Evolutionary conservation across 148 eudicot species (phyloP).

Genomic region (Persicaria maculosa): DNA sequence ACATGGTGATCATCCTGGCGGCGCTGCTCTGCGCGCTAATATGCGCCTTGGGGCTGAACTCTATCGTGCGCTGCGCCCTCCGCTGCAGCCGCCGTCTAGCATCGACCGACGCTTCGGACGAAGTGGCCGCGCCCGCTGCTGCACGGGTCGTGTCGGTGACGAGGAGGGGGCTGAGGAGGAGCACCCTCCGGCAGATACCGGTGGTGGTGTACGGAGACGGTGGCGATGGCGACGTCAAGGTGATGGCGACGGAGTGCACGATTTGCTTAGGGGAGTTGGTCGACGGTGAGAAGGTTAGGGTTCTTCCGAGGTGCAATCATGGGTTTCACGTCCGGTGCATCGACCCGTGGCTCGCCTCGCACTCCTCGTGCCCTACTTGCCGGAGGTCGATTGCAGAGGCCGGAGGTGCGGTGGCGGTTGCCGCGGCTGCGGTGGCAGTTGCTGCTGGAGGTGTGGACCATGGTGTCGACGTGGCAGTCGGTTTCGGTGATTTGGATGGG

Average conservation of each 20-base stretch:
- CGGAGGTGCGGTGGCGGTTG: neutral
- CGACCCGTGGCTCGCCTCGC: slow-evolving; percentile 49
- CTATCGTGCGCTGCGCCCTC: slow-evolving; percentile 34
- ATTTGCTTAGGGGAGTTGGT: slow-evolving; percentile 55
- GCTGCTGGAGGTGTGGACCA: neutral
- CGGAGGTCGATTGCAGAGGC: slow-evolving; percentile 28
- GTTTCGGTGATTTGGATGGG: neutral
- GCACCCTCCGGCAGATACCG: slow-evolving; percentile 27
- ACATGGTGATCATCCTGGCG: slow-evolving; percentile 48
- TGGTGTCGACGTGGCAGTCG: neutral
- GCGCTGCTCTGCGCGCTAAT: slow-evolving; percentile 44
- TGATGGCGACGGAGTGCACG: slow-evolving; percentile 35
- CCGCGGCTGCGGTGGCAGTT: neutral
- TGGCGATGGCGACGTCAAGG: slow-evolving; percentile 8
- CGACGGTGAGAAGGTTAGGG: slow-evolving; percentile 49
- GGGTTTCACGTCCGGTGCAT: slow-evolving; percentile 56
- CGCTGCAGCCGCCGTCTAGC: slow-evolving; percentile 23
- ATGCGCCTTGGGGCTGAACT: slow-evolving; percentile 40
- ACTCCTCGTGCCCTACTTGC: slow-evolving; percentile 61
- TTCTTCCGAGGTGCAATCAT: slow-evolving; percentile 54
- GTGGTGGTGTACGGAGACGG: slow-evolving; percentile 25
- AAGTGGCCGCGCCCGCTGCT: neutral
- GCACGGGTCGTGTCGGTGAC: slow-evolving; percentile 12
- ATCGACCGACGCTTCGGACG: slow-evolving; percentile 17
- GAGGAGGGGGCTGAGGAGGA: slow-evolving; percentile 36